phyloP scores from a whole-genome alignment of 139 green algal genomes.

The Picochlorum sp. region DNA sequence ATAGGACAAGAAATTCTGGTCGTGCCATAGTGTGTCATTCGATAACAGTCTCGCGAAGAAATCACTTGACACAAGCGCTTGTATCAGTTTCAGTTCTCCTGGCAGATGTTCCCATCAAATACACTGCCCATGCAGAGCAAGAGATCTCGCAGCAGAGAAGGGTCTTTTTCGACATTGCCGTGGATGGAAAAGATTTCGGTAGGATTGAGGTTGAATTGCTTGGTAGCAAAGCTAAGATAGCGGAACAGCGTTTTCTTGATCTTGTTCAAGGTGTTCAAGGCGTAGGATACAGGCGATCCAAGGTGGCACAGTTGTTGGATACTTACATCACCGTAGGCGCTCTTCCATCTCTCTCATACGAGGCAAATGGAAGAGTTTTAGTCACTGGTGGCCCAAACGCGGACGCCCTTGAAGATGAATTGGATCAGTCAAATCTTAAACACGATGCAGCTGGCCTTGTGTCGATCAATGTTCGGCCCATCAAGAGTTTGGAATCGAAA shows the following conservation, averaged over 20 bases:
- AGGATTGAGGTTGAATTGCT: slow-evolving; percentile 36
- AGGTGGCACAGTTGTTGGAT: slow-evolving; percentile 33
- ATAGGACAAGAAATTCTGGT: too few relatives aligned
- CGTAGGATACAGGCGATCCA: slow-evolving; percentile 34
- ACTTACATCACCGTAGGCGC: slow-evolving; percentile 12
- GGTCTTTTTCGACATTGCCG: slow-evolving; percentile 41
- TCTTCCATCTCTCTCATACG: slow-evolving; percentile 14
- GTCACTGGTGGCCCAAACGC: slow-evolving; percentile 27
- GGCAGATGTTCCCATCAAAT: too few relatives aligned
- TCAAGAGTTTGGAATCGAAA: slow-evolving; percentile 23
- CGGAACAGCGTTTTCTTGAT: slow-evolving; percentile 28
- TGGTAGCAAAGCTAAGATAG: slow-evolving; percentile 13
- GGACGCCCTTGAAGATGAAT: slow-evolving; percentile 32
- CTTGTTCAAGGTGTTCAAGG: slow-evolving; percentile 39
- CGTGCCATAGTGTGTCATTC: too few relatives aligned
- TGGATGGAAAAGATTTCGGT: slow-evolving; percentile 34
- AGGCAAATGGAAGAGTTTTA: slow-evolving; percentile 11
- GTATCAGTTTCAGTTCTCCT: too few relatives aligned
- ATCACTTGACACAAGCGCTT: too few relatives aligned
- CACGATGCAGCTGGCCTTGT: slow-evolving; percentile 24
- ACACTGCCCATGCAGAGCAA: neutral
- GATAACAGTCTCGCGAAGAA: too few relatives aligned
- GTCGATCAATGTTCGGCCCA: slow-evolving; percentile 20
- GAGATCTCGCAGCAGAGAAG: slow-evolving; percentile 1
- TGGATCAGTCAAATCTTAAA: neutral